These are phyloP conservation scores for Plectranthus barbatus DNA, from an alignment of 257 asterid species.

Conservation along the genomic window DNA sequence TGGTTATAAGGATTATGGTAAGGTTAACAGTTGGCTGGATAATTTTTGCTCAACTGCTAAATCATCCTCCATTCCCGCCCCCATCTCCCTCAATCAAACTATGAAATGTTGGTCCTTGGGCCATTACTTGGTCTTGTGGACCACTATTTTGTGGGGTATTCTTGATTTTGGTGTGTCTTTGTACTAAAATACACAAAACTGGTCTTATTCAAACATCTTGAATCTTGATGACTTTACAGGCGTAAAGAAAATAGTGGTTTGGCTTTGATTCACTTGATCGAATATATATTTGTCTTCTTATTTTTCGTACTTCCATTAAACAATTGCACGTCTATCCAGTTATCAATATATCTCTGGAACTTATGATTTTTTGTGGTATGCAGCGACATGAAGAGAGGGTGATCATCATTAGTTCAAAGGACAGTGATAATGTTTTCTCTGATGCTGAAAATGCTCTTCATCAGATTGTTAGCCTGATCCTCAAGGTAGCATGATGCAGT, in stretches of 20 bases:
- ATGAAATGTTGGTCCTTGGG: conserved; percentile 9
- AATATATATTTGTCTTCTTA: not conserved
- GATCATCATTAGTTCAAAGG: conserved; percentile 85
- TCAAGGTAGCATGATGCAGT: conserved; percentile 42
- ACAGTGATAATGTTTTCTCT: conserved; percentile 49
- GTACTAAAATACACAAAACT: not conserved
- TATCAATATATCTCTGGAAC: not conserved
- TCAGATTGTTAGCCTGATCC: conserved; percentile 75
- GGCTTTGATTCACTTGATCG: conserved; percentile 11
- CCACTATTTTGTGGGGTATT: conserved; percentile 1
- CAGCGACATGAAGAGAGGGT: conserved; percentile 95
- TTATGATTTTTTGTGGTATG: conserved; percentile 5
- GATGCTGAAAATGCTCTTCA: conserved; percentile 98
- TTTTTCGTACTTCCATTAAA: not conserved
- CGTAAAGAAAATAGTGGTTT: not conserved
- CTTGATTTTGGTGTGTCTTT: not conserved
- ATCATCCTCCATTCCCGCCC: not conserved
- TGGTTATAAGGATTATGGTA: not conserved
- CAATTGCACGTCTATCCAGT: not conserved
- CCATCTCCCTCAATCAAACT: conserved; percentile 6
- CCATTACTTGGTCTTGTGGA: not conserved
- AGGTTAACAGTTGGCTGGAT: conserved; percentile 12
- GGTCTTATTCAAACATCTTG: not conserved
- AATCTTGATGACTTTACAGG: not conserved
- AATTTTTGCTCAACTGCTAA: not conserved